phyloP scores from a whole-genome alignment of 441 rosid genomes.

The Brassica hybrid region DNA sequence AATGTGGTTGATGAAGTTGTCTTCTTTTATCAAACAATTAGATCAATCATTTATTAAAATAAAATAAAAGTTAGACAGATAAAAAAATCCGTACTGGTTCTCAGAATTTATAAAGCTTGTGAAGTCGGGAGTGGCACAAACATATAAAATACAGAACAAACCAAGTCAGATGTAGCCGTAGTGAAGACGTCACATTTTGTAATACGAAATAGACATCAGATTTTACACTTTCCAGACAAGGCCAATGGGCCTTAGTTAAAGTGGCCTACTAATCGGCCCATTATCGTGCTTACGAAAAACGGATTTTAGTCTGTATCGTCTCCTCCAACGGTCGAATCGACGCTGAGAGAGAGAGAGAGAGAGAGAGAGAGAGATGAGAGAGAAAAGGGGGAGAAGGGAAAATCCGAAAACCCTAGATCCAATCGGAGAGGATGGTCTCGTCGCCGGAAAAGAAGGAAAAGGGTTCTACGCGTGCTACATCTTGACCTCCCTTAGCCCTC shows the following conservation, averaged over 20 bases:
- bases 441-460: conserved; percentile 41
- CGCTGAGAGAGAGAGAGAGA: conserved; percentile 34
- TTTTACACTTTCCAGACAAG: neutral
- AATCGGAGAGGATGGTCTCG: conserved; percentile 26
- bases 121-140: neutral
- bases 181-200: neutral
- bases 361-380: conserved; percentile 40
- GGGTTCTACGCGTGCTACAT: conserved; percentile 88
- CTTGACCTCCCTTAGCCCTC: conserved; percentile 80
- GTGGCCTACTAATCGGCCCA: neutral
- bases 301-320: neutral
- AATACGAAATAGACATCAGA: neutral
- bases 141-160: neutral
- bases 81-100: neutral
- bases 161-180: neutral
- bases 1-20: conserved; percentile 4
- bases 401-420: conserved; percentile 41
- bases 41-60: neutral
- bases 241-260: conserved; percentile 3
- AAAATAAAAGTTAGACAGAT: too few species aligned
- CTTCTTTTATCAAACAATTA: neutral
- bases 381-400: conserved; percentile 41
- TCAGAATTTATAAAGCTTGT: neutral
- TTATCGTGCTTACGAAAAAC: neutral
- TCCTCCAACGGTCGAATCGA: conserved; percentile 72